These are phyloP conservation scores for Lichtheimia hyalospora DNA, from an alignment of 371 early-diverging fungal genomes.

Conservation along the genomic window DNA sequence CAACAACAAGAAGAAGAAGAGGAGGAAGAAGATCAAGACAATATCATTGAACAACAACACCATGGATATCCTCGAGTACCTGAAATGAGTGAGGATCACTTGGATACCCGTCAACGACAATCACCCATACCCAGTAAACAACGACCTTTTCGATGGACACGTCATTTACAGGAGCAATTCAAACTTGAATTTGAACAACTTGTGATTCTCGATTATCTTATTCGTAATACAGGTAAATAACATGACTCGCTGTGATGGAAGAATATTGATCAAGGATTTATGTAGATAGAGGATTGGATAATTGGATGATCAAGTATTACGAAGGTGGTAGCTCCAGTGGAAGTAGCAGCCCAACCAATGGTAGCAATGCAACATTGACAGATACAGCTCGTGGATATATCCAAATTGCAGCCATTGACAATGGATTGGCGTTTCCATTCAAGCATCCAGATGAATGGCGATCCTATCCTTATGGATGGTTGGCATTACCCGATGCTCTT, in stretches of 20 bases:
- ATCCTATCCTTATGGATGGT: conserved; percentile 90
- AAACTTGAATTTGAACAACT: conserved; percentile 82
- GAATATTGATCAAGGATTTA: not conserved
- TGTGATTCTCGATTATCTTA: conserved; percentile 85
- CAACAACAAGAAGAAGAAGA: conserved; percentile 10
- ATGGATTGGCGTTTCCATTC: conserved; percentile 91
- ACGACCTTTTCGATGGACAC: conserved; percentile 60
- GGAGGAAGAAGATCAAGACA: conserved; percentile 5
- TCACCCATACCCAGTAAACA: conserved; percentile 12
- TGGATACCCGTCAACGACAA: not conserved
- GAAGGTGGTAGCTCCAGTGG: conserved; percentile 35
- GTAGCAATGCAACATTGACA: conserved; percentile 20
- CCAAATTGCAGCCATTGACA: conserved; percentile 87
- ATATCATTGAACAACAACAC: conserved; percentile 6
- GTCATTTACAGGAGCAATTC: conserved; percentile 67
- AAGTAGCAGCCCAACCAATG: conserved; percentile 19
- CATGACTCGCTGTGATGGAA: not conserved
- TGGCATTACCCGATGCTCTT: conserved; percentile 63
- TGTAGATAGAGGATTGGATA: conserved; percentile 82
- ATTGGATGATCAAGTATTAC: conserved; percentile 86
- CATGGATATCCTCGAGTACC: not conserved
- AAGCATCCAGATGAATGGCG: conserved; percentile 92
- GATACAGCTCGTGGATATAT: conserved; percentile 28
- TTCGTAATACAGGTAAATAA: conserved; percentile 80
- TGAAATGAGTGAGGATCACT: no score